Evolutionary conservation across 768 basidiomycete genomes (phyloP).

Genomic region (Suillus cothurnatus): DNA sequence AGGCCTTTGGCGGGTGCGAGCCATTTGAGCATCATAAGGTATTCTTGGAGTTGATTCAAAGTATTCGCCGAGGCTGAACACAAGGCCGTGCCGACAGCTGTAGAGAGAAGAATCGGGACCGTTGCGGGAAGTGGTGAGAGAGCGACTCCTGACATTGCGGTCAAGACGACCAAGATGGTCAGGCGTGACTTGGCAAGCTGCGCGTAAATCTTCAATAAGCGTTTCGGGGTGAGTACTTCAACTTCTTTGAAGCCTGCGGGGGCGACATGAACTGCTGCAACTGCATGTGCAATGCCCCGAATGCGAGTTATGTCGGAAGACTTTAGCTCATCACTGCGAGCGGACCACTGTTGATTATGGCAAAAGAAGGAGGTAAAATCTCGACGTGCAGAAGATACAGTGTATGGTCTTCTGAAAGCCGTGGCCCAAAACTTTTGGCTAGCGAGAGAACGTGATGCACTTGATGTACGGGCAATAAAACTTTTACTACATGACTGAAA

Average conservation of each 20-base stretch:
- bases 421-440: slow-evolving; percentile 2
- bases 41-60: slow-evolving; percentile 94
- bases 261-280: slow-evolving; percentile 16
- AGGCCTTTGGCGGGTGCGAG: slow-evolving; percentile 84
- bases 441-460: slow-evolving; percentile 13
- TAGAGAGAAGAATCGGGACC: slow-evolving; percentile 81
- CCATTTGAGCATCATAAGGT: slow-evolving; percentile 97
- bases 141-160: slow-evolving; percentile 91
- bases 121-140: slow-evolving; percentile 87
- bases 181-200: slow-evolving; percentile 87
- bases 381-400: slow-evolving; percentile 32
- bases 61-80: slow-evolving; percentile 94
- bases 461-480: slow-evolving; percentile 15
- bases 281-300: slow-evolving; percentile 18
- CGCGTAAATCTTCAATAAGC: slow-evolving; percentile 66
- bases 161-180: slow-evolving; percentile 81
- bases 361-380: slow-evolving; percentile 61
- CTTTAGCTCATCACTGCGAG: background rate
- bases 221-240: slow-evolving; percentile 48
- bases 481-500: slow-evolving; percentile 17
- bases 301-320: slow-evolving; percentile 4
- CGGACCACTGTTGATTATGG: slow-evolving; percentile 58
- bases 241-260: slow-evolving; percentile 36
- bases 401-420: slow-evolving; percentile 10
- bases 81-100: slow-evolving; percentile 86